Percentiles rank a stretch among this genome's conserved stretches.
These are phyloP conservation scores for Pistacia vera DNA, from an alignment of 345 rosid species.

Conservation along the genomic window DNA sequence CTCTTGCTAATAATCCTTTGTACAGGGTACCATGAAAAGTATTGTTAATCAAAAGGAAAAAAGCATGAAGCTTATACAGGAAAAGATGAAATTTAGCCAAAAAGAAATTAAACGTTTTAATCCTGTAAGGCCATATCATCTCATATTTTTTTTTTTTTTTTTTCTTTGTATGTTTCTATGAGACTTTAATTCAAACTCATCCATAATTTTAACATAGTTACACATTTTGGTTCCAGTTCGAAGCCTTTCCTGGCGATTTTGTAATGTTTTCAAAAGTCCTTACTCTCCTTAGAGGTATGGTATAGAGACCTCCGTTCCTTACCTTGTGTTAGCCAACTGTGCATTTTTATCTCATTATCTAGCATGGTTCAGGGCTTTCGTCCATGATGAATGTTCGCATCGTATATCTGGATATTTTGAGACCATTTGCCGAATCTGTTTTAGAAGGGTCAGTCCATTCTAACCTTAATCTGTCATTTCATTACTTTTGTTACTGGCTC, in stretches of 20 bases:
- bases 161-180: not conserved
- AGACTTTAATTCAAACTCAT: slow-evolving; percentile 6
- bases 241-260: slow-evolving; percentile 98
- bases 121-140: slow-evolving; percentile 55
- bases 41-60: slow-evolving; percentile 65
- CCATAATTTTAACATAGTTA: slow-evolving; percentile 8
- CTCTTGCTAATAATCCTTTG: slow-evolving; percentile 28
- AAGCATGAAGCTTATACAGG: slow-evolving; percentile 93
- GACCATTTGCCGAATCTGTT: slow-evolving; percentile 97
- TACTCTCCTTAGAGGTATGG: slow-evolving; percentile 90
- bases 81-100: slow-evolving; percentile 75
- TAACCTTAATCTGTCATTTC: slow-evolving; percentile 20
- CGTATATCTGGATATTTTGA: slow-evolving; percentile 87
- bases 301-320: slow-evolving; percentile 13
- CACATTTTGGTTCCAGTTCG: slow-evolving; percentile 55
- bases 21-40: slow-evolving; percentile 69
- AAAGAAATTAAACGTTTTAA: slow-evolving; percentile 95
- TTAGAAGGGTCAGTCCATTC: slow-evolving; percentile 68
- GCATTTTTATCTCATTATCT: slow-evolving; percentile 14
- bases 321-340: slow-evolving; percentile 16
- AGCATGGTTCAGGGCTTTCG: slow-evolving; percentile 69
- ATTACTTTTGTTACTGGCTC: not conserved
- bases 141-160: slow-evolving; percentile 6
- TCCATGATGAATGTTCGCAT: slow-evolving; percentile 80
- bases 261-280: slow-evolving; percentile 88